A percentile compares a stretch with the other conserved stretches of the same genome.
Evolutionary conservation across 768 basidiomycete genomes (phyloP).

Genomic region (Vararia minispora): DNA sequence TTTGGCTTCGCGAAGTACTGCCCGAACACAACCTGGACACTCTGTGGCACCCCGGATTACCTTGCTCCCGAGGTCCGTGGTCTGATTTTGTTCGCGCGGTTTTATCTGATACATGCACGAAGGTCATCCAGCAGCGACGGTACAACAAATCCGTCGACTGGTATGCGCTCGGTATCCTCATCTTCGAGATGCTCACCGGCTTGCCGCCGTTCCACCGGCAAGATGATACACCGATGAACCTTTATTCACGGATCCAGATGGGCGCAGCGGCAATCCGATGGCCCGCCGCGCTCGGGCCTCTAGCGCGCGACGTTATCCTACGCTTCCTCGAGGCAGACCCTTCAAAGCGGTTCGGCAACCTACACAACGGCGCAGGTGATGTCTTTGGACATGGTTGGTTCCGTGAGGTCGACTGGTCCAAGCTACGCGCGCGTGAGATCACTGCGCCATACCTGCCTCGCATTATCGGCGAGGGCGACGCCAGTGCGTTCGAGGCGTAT

Average conservation of each 20-base stretch:
- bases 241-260: slow-evolving; percentile 86
- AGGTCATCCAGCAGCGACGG: slow-evolving; percentile 72
- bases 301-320: slow-evolving; percentile 81
- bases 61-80: slow-evolving; percentile 79
- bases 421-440: slow-evolving; percentile 73
- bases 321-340: slow-evolving; percentile 87
- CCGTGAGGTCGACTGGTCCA: slow-evolving; percentile 85
- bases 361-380: slow-evolving; percentile 80
- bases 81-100: too few species aligned
- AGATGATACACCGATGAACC: slow-evolving; percentile 71
- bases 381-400: slow-evolving; percentile 95
- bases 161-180: slow-evolving; percentile 96
- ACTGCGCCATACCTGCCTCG: slow-evolving; percentile 92
- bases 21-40: slow-evolving; percentile 81
- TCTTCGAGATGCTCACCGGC: slow-evolving; percentile 97
- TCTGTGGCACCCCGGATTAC: slow-evolving; percentile 95
- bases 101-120: neutral
- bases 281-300: slow-evolving; percentile 65
- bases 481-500: slow-evolving; percentile 84
- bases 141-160: slow-evolving; percentile 98
- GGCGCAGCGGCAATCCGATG: slow-evolving; percentile 70
- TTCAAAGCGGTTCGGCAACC: slow-evolving; percentile 80
- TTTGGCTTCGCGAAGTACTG: slow-evolving; percentile 95
- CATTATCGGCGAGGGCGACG: slow-evolving; percentile 88
- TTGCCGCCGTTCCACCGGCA: slow-evolving; percentile 89